Percentiles rank a stretch among this genome's conserved stretches.
Conservation (phyloP, 2,329 filamentous ascomycete genomes). For the Aspergillus felis region DNA sequence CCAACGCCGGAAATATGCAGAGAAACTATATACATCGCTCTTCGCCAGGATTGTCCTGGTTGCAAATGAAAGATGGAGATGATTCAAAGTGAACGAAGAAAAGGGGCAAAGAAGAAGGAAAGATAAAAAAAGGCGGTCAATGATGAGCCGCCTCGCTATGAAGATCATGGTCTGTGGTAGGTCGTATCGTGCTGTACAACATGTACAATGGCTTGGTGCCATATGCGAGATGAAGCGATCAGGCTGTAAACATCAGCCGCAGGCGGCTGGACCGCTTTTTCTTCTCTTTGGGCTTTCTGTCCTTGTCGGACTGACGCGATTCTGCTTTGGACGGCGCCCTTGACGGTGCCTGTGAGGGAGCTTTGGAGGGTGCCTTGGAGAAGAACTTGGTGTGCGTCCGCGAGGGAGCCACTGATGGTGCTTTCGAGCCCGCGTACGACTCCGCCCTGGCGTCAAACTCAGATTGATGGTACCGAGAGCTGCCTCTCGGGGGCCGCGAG, state of each 20-base stretch:
- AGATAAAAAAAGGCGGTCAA: neutral
- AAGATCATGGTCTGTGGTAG: neutral
- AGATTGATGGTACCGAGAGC: conserved; percentile 14
- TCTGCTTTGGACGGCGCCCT: conserved; percentile 18
- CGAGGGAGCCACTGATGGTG: conserved; percentile 9
- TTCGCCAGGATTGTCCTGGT: neutral
- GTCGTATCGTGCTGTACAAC: conserved; percentile 9
- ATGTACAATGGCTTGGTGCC: conserved; percentile 11
- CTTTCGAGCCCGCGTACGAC: conserved; percentile 1
- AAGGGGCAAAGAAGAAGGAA: neutral
- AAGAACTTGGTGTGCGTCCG: conserved; percentile 20
- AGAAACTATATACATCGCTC: neutral
- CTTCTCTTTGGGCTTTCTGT: conserved; percentile 29
- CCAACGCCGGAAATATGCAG: conserved; percentile 9
- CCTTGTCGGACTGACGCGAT: conserved; percentile 23
- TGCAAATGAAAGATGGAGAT: neutral
- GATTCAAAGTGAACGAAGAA: neutral
- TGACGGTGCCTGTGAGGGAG: conserved; percentile 14
- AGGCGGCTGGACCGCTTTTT: conserved; percentile 39
- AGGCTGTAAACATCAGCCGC: conserved; percentile 33
- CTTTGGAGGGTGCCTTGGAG: conserved; percentile 14
- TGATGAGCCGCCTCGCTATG: neutral
- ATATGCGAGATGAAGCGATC: conserved; percentile 5
- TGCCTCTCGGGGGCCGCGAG: conserved; percentile 22
- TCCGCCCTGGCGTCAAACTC: conserved; percentile 7